These are phyloP conservation scores for Vickermania spadyakhi DNA, from an alignment of 208 protist species.

Conservation along the genomic window DNA sequence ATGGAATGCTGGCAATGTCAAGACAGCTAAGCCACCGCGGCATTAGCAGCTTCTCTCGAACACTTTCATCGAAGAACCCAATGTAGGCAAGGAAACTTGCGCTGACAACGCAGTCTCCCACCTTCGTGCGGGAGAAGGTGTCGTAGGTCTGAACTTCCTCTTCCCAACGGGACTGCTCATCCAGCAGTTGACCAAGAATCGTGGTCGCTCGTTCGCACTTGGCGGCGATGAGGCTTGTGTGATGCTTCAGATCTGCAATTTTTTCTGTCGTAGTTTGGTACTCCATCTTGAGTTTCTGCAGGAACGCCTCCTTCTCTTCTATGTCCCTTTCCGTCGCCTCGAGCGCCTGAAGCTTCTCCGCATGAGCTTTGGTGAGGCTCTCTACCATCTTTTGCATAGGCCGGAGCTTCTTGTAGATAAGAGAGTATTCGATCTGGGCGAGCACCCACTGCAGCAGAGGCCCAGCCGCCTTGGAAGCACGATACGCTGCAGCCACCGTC, in stretches of 20 bases:
- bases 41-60: constrained; percentile 76
- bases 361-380: constrained; percentile 69
- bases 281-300: constrained; percentile 87
- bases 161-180: constrained; percentile 94
- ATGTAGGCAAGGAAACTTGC: constrained; percentile 97
- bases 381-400: constrained; percentile 93
- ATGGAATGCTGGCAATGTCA: constrained; percentile 41
- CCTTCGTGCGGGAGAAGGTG: constrained; percentile 80
- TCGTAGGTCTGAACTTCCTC: constrained; percentile 78
- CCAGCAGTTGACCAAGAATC: constrained; percentile 88
- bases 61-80: constrained; percentile 97
- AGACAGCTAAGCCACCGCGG: constrained; percentile 84
- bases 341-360: constrained; percentile 41
- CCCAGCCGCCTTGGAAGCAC: constrained; percentile 95
- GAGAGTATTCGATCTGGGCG: constrained; percentile 93
- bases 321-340: constrained; percentile 72
- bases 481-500: constrained; percentile 91
- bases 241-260: constrained; percentile 85
- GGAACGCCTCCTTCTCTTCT: constrained; percentile 69
- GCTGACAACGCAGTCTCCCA: constrained; percentile 94
- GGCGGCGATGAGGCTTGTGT: constrained; percentile 67
- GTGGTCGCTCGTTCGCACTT: constrained; percentile 91
- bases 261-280: constrained; percentile 94
- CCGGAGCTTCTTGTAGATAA: constrained; percentile 86
- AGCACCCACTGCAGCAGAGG: constrained; percentile 96